Conservation (phyloP, 2,329 filamentous ascomycete genomes). For the Aspergillus cejpii region DNA sequence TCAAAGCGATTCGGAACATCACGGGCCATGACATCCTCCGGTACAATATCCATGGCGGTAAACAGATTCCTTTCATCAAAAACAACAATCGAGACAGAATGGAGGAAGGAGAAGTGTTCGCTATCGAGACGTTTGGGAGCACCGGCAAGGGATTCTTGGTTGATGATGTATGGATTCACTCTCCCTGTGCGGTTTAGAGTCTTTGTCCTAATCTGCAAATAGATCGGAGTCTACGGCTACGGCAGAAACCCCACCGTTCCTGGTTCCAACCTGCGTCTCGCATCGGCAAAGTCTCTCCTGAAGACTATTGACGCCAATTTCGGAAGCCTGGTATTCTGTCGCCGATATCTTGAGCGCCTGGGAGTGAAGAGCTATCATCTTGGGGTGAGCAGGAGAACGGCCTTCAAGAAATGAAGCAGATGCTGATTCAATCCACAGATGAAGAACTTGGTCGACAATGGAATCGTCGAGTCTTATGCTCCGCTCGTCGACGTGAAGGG, state of each 20-base stretch:
- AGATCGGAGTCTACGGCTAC: slow-evolving; percentile 51
- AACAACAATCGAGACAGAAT: slow-evolving; percentile 47
- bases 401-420: too few relatives aligned
- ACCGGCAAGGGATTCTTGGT: slow-evolving; percentile 47
- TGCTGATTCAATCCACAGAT: slow-evolving; percentile 39
- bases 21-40: slow-evolving; percentile 51
- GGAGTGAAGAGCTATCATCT: slow-evolving; percentile 54
- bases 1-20: slow-evolving; percentile 51
- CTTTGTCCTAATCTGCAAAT: too few relatives aligned
- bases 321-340: slow-evolving; percentile 55
- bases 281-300: slow-evolving; percentile 51
- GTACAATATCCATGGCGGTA: slow-evolving; percentile 53
- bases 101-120: slow-evolving; percentile 55
- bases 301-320: slow-evolving; percentile 58
- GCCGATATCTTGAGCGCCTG: slow-evolving; percentile 59
- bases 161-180: slow-evolving; percentile 46
- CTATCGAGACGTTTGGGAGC: slow-evolving; percentile 54
- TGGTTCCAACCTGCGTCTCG: slow-evolving; percentile 37
- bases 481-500: slow-evolving; percentile 54
- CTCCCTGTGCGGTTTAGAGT: too few relatives aligned
- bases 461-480: slow-evolving; percentile 52
- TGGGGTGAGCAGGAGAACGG: too few relatives aligned
- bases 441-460: slow-evolving; percentile 52
- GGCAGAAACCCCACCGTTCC: slow-evolving; percentile 39
- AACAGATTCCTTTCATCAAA: slow-evolving; percentile 51